Evolutionary conservation across 768 basidiomycete genomes (phyloP), one percentile per base, ranked within the genome.

Genomic region (Rhodotorula taiwanensis): DNA sequence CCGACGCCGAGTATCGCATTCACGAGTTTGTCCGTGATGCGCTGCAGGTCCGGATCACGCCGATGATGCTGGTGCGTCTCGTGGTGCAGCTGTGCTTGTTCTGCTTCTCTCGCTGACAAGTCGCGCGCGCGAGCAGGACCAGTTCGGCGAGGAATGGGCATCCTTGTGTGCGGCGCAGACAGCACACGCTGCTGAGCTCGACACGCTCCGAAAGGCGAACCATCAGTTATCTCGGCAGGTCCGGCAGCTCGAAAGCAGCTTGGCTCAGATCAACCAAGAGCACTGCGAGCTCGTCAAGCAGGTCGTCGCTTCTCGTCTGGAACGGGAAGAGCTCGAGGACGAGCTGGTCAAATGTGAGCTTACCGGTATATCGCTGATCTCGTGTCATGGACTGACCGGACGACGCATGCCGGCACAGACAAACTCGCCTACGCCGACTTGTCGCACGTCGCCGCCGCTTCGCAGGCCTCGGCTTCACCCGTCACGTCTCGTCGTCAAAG

Each of bases 301-400:
- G 74, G 82, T 98, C 6, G 95, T 98, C 6, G 89, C 85, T 79
- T 81, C 86, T 60, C 83, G 92, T 55, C 77, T 98, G 44, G 84
- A 86, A 63, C 88, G 89, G 70, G 94, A 99, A 74, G 92, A 97
- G 74, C 80, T 94, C 63, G 95, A 98, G 75, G 82, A 84, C 60
- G 90, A 98, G 75, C 82, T 99, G 23, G 93, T 99, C 43, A 84
- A 87, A 45, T 97, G 95, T 78, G 95, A 95, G 77, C 78, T 95
- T 49, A 75, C 94, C 88, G 16, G 16, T 28, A 92, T 72, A 75
- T 86, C 79, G 13, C n/a, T 7, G 34, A 43, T n/a, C 18, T 30
- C 23, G 2, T 49, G 20, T 30, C n/a, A n/a, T n/a, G n/a, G n/a
- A 39, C 11, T n/a, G 21, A 27, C n/a, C 13, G 18, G n/a, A n/a